A percentile compares a stretch with the other conserved stretches of the same genome.
These are phyloP conservation scores for Pseudogymnoascus sp. DNA, from an alignment of 2,329 filamentous ascomycete species.

Conservation along the genomic window DNA sequence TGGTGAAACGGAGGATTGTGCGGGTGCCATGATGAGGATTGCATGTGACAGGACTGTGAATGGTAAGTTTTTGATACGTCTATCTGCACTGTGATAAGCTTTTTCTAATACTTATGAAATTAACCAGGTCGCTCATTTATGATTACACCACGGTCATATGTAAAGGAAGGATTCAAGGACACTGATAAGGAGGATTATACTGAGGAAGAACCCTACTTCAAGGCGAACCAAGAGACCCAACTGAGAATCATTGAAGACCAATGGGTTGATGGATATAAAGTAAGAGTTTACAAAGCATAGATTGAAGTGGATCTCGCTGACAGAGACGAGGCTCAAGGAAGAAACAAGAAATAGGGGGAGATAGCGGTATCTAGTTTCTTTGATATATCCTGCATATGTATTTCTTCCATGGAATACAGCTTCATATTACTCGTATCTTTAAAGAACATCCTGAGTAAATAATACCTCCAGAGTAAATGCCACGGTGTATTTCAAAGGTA, in stretches of 20 bases:
- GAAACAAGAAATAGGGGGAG: not conserved
- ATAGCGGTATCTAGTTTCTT: not conserved
- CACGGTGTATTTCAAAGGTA: not conserved
- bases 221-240: slow-evolving; percentile 32
- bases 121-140: slow-evolving; percentile 31
- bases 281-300: slow-evolving; percentile 28
- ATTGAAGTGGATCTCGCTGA: not conserved
- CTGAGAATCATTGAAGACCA: slow-evolving; percentile 35
- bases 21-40: slow-evolving; percentile 29
- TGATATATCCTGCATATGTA: not conserved
- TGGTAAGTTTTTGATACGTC: slow-evolving; percentile 17
- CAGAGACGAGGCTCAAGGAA: not conserved
- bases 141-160: slow-evolving; percentile 32
- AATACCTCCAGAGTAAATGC: not conserved
- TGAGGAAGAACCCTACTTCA: slow-evolving; percentile 31
- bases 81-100: slow-evolving; percentile 11
- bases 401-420: not conserved
- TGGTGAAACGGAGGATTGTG: slow-evolving; percentile 20
- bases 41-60: slow-evolving; percentile 28
- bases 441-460: not conserved
- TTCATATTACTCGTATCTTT: not conserved
- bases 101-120: not conserved
- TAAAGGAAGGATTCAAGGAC: slow-evolving; percentile 34
- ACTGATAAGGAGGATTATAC: slow-evolving; percentile 32
- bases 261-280: slow-evolving; percentile 32